Base-by-base conservation (phyloP, 805 yeast genomes). In the Scheffersomyces ergatensis region DNA sequence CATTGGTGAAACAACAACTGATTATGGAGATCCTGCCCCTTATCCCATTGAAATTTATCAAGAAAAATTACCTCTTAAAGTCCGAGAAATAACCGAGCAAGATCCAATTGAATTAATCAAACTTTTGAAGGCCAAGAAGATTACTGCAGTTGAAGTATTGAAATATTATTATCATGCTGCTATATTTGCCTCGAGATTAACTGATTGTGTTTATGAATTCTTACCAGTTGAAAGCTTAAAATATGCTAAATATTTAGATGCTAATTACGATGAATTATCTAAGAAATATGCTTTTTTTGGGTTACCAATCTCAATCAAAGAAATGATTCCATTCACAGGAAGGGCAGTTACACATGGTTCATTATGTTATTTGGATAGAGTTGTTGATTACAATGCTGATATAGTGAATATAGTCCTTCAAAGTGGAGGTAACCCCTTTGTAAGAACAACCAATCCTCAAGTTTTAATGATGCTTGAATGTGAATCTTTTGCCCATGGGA, bases 391-490 rank as follows among this genome's bases (percentile, higher is more conserved):
- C 38, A 37, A 51, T 37, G 57, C 54, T 8, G 51, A 49, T 19
- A 42, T 46, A 5, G 51, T 47, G 18, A 40, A 48, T 15, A 42
- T 45, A 24, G 43, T 55, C 14, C 26, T 40, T 5, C 29, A 40
- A 1, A 34, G 25, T 4, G 62, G 62, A 9, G 60, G 51, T 4
- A 44, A 51, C n/a, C 49, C 51, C 7, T 54, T 40, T 33, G 50
- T 53, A 7, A 50, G 53, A 34, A 54, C 58, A n/a, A 54, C 57
- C 8, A 49, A 45, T 31, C 59, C 62, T 9, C 52, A 45, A 43
- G 39, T 56, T 3, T 44, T 57, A 42, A 55, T 54, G 58, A 47
- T 51, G 43, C 50, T 51, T 5, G 58, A 56, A 32, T 48, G 52
- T 33, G 51, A 45, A 15, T 50, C 56, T 12, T 45, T 42, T 38